Evolutionary conservation across 768 basidiomycete genomes (phyloP).

Genomic region (Mrakia gelida): DNA sequence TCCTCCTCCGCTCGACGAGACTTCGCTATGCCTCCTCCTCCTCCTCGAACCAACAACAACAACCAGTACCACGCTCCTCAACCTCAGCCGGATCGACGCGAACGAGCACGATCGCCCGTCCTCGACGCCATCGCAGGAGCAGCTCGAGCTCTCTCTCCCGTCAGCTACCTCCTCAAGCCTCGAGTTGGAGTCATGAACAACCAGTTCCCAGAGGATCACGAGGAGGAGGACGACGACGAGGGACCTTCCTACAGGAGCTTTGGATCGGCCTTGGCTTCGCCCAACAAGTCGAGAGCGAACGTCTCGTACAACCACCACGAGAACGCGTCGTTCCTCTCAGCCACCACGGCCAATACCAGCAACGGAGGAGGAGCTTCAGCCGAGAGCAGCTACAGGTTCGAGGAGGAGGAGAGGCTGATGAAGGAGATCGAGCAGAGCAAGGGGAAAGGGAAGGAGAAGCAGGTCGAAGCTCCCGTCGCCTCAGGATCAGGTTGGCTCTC

Average conservation of each 20-base stretch:
- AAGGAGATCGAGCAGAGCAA: conserved; percentile 23
- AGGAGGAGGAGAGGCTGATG: conserved; percentile 31
- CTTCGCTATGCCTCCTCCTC: conserved; percentile 31
- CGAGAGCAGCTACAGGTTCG: conserved; percentile 29
- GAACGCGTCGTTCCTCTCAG: conserved; percentile 27
- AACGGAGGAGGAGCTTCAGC: background rate
- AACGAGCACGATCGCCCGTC: conserved; percentile 19
- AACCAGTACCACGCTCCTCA: conserved; percentile 13
- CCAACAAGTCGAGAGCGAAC: background rate
- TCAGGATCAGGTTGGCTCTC: conserved; percentile 19
- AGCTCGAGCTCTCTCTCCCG: conserved; percentile 24
- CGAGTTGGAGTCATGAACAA: conserved; percentile 10
- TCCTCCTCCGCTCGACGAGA: conserved; percentile 33
- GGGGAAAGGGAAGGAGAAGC: background rate
- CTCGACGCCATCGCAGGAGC: conserved; percentile 29
- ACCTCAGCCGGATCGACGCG: conserved; percentile 20
- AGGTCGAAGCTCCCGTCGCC: background rate
- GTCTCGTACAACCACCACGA: background rate
- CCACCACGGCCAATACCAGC: conserved; percentile 17
- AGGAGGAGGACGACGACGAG: conserved; percentile 38
- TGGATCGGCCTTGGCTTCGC: conserved; percentile 7
- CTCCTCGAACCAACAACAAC: conserved; percentile 11
- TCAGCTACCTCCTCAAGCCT: conserved; percentile 28
- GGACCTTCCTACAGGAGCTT: conserved; percentile 26
- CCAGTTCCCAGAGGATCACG: conserved; percentile 54